phyloP scores from a whole-genome alignment of 225 moss, liverwort and hornwort species.

The Marchantia paleacea region DNA sequence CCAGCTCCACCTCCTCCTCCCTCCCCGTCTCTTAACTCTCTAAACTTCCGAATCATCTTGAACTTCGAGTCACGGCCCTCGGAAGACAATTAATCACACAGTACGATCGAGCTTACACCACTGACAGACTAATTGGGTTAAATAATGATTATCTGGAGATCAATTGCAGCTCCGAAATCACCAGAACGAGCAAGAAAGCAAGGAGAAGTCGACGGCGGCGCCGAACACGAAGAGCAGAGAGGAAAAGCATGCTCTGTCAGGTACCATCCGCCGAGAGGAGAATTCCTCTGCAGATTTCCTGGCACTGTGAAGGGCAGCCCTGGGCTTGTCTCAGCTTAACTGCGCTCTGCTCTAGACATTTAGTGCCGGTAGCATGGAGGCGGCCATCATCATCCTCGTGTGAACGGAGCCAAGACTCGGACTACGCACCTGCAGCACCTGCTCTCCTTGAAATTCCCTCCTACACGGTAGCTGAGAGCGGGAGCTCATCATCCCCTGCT shows the following conservation, averaged over 20 bases:
- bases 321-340: not conserved
- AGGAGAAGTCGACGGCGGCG: not conserved
- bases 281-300: not conserved
- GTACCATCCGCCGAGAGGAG: not conserved
- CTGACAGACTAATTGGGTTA: not conserved
- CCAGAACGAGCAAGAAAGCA: not conserved
- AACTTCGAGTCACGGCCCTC: not conserved
- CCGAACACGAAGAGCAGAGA: not conserved
- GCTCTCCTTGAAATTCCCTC: not conserved
- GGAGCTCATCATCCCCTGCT: not conserved
- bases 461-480: not conserved
- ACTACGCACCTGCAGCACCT: not conserved
- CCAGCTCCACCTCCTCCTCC: not conserved
- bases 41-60: constrained; percentile 18
- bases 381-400: not conserved
- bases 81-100: not conserved
- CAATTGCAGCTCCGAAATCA: not conserved
- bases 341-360: not conserved
- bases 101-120: not conserved
- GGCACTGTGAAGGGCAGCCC: not conserved
- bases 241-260: not conserved
- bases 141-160: not conserved
- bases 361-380: not conserved
- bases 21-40: constrained; percentile 9
- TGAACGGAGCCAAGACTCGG: not conserved